Percentiles rank a stretch among this genome's conserved stretches.
Evolutionary conservation across 257 asterid genomes (phyloP).

Genomic region (Marsdenia floribunda): DNA sequence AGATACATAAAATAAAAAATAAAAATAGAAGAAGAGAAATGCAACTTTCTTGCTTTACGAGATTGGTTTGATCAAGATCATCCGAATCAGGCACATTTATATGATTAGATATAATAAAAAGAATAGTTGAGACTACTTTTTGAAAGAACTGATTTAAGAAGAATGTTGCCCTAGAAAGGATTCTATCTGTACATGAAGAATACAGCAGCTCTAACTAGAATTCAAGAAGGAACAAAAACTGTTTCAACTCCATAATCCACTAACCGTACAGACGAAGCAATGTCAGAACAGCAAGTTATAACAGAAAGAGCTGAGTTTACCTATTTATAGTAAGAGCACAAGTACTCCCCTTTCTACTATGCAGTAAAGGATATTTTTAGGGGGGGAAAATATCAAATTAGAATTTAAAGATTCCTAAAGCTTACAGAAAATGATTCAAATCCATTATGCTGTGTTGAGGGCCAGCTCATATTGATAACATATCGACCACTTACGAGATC

Average conservation of each 20-base stretch:
- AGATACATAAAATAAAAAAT: background rate
- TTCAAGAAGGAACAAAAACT: background rate
- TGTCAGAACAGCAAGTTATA: background rate
- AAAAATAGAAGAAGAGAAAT: background rate
- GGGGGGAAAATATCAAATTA: background rate
- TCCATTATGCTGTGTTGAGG: slow-evolving; percentile 55
- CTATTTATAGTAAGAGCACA: background rate
- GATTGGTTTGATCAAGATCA: background rate
- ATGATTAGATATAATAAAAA: background rate
- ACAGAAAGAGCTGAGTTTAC: background rate
- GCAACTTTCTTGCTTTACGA: background rate
- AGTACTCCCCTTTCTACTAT: background rate
- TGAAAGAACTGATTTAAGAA: background rate
- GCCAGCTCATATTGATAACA: slow-evolving; percentile 49
- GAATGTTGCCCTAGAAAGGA: background rate
- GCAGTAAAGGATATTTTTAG: background rate
- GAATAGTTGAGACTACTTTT: background rate
- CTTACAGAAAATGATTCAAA: slow-evolving; percentile 71
- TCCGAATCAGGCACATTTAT: background rate
- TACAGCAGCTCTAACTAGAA: background rate
- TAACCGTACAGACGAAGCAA: background rate
- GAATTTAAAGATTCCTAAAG: slow-evolving; percentile 2
- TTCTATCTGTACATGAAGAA: background rate
- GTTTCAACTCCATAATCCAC: background rate
- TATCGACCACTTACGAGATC: slow-evolving; percentile 92